Evolutionary conservation across 495 filamentous ascomycete species (phyloP), one percentile per base, ranked within the genome.

Genomic region (Podospora didyma): DNA sequence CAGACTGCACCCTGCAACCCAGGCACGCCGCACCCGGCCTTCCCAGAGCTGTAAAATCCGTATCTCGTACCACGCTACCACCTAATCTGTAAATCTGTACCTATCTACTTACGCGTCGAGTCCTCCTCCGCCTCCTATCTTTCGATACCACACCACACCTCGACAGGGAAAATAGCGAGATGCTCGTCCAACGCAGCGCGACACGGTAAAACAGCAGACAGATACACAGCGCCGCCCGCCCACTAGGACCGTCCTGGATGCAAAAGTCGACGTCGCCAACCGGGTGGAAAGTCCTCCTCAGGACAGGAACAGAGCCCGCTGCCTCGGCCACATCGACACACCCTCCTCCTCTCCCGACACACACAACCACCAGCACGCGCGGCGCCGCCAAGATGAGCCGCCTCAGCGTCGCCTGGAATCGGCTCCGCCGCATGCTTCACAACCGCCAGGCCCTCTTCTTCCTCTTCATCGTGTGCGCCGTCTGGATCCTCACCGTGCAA

Each of bases 381-480:
- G 12, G 39, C 39, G 5, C 5, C 39, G 39, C 6, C 6, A 42
- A 42, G 5, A 42, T 42, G 39, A 42, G 39, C 39, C 39, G 39
- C n/a, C 39, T 16, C 39, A 14, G 12, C 12, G 14, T 42, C 39
- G 58, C 51, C 20, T 55, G 62, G 24, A 23, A 56, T 28, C 64
- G 41, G 34, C 34, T 60, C 11, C 52, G 67, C 10, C 67, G 67
- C 23, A 22, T 62, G 10, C 34, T 49, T 28, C 54, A 54, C 16
- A 66, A 51, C 10, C 63, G 67, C 9, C 63, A 68, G 46, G 51
- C 46, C 0, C 19, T 70, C 19, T 49, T 64, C 48, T 22, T 56
- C 50, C 53, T 41, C 19, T 12, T 63, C 24, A 46, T 57, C 3
- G 17, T 64, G 39, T 62, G 57, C 34, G 22, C 51, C 49, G 24